Evolutionary conservation across 1,139 yeast species (phyloP).

Genomic region (Yamadazyma pseudoaaseri): DNA sequence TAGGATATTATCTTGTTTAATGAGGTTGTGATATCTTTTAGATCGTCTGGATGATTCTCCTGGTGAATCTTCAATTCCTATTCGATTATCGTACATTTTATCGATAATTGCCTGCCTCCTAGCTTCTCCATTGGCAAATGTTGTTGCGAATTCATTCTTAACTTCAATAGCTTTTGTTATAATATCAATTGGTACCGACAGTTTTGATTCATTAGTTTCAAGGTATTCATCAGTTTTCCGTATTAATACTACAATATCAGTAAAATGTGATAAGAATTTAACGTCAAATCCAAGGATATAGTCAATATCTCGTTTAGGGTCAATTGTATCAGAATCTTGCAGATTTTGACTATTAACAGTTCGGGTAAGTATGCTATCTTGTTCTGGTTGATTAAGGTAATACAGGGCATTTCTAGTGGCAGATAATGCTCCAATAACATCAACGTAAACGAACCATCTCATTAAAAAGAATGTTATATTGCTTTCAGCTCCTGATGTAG

Average conservation of each 20-base stretch:
- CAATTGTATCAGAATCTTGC: slow-evolving; percentile 11
- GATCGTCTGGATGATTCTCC: slow-evolving; percentile 5
- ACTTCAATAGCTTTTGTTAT: slow-evolving; percentile 48
- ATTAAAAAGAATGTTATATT: slow-evolving; percentile 59
- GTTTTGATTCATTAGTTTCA: slow-evolving; percentile 8
- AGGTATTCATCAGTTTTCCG: slow-evolving; percentile 32
- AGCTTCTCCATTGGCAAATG: slow-evolving; percentile 34
- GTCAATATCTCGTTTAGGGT: slow-evolving; percentile 49
- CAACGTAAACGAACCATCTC: slow-evolving; percentile 73
- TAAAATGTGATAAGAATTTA: slow-evolving; percentile 48
- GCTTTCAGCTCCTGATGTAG: slow-evolving; percentile 23
- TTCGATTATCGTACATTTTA: slow-evolving; percentile 13
- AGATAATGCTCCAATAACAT: slow-evolving; percentile 61
- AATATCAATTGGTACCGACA: slow-evolving; percentile 30
- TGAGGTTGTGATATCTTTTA: slow-evolving; percentile 16
- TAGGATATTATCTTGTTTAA: slow-evolving; percentile 38
- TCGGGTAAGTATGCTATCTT: slow-evolving; percentile 15
- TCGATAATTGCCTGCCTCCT: slow-evolving; percentile 32
- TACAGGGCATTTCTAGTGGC: slow-evolving; percentile 32
- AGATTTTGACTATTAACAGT: slow-evolving; percentile 16
- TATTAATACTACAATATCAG: slow-evolving; percentile 45
- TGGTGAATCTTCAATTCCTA: neutral
- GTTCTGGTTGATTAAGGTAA: slow-evolving; percentile 20
- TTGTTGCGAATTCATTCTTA: slow-evolving; percentile 33
- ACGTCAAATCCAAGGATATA: slow-evolving; percentile 60